Evolutionary conservation across 495 filamentous ascomycete species (phyloP), one percentile per base, ranked within the genome.

Genomic region (Beverwykella pulmonaria): DNA sequence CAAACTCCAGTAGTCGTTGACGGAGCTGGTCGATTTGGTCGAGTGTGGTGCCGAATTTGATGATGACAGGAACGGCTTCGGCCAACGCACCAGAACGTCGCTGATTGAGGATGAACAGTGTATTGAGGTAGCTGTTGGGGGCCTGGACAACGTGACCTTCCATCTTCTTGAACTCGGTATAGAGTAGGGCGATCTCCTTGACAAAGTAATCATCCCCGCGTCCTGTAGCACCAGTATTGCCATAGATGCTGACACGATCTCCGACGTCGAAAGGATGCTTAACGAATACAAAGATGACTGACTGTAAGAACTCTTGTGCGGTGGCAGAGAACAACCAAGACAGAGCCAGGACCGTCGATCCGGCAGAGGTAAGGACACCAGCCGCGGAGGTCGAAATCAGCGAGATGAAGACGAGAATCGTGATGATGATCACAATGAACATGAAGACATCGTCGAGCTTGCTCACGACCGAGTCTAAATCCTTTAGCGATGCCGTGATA

Each of bases 251-350:
- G 1, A 98, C 91, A 58, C 93, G 87, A 76, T 98, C 93, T 65
- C 93, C 93, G 15, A 97, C 94, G 75, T 98, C 94, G 70, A 97
- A 98, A 4, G 93, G 93, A 75, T 98, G 93, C 80, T 98, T 98
- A 73, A 98, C 90, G 70, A 98, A 96, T 63, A 98, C 93, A 71
- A 98, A 98, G 67, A 97, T 89, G 68, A 93, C 83, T 1, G 91
- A 95, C 72, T 95, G 85, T 1, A 97, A 82, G 67, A 97, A 96
- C 70, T 97, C 94, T 73, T 97, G 92, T 0, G 93, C 93, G 0
- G 94, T 98, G 1, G 89, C 89, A 36, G 91, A 89, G 72, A 98
- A 90, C 26, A 97, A 79, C 93, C 94, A 98, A 0, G 91, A 92
- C 9, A 97, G 82, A 9, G 92, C 94, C 5, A 97, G 82, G 23